Base-by-base conservation (phyloP, 192 early-diverging fungal genomes). In the Entophlyctis luteolus region DNA sequence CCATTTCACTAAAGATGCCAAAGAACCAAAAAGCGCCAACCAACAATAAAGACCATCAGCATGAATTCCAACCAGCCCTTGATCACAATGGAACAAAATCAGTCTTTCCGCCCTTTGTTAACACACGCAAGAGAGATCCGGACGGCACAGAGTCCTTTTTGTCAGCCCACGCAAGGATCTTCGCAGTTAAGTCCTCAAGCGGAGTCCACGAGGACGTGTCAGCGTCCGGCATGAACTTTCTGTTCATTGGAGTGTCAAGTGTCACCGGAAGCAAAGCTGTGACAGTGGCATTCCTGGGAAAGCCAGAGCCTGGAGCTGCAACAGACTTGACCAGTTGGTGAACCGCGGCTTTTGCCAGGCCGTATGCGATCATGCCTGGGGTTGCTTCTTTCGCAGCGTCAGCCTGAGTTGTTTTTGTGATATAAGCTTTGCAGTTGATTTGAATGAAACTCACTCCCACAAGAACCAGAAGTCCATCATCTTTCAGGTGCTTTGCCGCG, bases 161-260 rank as follows among this genome's bases (percentile, higher is more conserved):
- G 31, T 65, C 77, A 1, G 87, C 80, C 86, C 88, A 92, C 22
- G 55, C 79, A 28, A 77, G 66, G 25, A 91, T 55, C 65, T 86
- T 87, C 78, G 82, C 69, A 14, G 91, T 86, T 54, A 96, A 77
- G 18, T 75, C 80, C 32, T 72, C 75, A 25, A 93, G 81, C 8
- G 94, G 91, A 18, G 93, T 96, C 92, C 93, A 96, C 5, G 82
- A 80, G 12, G 86, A 83, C 48, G 84, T 81, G 72, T 96, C 93
- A 16, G 94, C 91, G 55, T 79, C 69, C 8, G 91, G 87, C 88
- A 92, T 94, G 57, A 76, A 88, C 58, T 89, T 84, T 55, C 96
- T 84, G 83, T 96, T 96, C 75, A 81, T 88, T 16, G 92, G 89
- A 0, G 96, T 98, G 63, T 98, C 96, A 39, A 98, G 77, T 1